Evolutionary conservation across 148 eudicot genomes (phyloP), one percentile per base, ranked within the genome.

Genomic region (Spergularia bocconei): DNA sequence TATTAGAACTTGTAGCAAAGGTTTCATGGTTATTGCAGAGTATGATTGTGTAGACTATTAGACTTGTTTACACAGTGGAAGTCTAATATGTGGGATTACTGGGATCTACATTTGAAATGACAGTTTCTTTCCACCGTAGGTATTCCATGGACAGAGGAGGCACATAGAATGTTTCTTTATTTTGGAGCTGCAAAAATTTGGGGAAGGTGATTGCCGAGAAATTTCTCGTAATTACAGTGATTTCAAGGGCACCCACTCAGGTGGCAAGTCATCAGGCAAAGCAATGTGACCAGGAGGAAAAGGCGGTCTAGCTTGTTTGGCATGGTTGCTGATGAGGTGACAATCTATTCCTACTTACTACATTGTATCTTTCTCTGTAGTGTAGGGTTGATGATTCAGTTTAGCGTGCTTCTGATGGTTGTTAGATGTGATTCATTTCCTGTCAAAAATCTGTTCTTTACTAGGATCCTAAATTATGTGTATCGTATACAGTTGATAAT

Each of bases 161-260:
- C 90, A 67, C 97, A 92, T 52, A 79, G 90, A 67, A 85, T 90
- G 92, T 92, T 92, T 78, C 78, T 92, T 61, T 81, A 23, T 0
- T 23, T 23, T 92, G 75, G 97, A 94, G 65, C 82, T 92, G 78
- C 97, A 92, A 86, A 92, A 92, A 83, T 92, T 92, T 29, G 97
- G 97, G 21, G 90, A 92, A 82, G 97, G 97, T 67, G 97, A 92
- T 70, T 92, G 97, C 94, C 89, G 97, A 36, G 97, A 93, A 74
- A 92, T 92, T 61, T 80, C 97, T 11, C 89, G 97, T 51, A 88
- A 84, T 82, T 92, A 85, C 73, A 23, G 97, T 92, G 25, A 87
- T 87, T 70, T 77, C 97, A 20, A 91, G 97, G 86, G 89, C 97
- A n/a, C 97, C 97, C 58, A 91, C 97, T 53, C 97, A 91, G 83